Evolutionary conservation across 2,329 filamentous ascomycete species (phyloP).

Genomic region (Thermomyces lanuginosus): DNA sequence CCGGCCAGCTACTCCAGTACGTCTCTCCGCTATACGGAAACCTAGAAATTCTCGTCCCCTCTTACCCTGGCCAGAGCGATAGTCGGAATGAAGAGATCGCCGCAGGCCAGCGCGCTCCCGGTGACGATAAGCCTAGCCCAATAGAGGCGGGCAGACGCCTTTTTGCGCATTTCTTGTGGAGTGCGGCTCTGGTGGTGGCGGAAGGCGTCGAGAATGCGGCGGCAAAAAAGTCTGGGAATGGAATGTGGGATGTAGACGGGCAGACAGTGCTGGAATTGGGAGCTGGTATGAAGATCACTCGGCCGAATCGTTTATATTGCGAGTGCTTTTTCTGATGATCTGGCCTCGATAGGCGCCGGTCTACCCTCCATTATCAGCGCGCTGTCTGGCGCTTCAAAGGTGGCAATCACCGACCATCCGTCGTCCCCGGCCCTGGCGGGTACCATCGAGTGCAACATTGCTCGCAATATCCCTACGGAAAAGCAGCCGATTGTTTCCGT

Average conservation of each 20-base stretch:
- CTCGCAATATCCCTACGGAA: slow-evolving; percentile 26
- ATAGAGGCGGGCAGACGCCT: slow-evolving; percentile 34
- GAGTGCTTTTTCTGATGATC: neutral
- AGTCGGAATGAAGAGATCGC: slow-evolving; percentile 9
- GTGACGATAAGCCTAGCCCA: slow-evolving; percentile 7
- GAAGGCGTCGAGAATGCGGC: slow-evolving; percentile 24
- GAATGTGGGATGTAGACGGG: slow-evolving; percentile 30
- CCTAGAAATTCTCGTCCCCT: slow-evolving; percentile 25
- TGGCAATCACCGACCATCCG: slow-evolving; percentile 37
- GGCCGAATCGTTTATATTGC: neutral
- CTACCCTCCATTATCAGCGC: slow-evolving; percentile 25
- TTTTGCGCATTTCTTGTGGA: slow-evolving; percentile 46
- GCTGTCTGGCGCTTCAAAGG: slow-evolving; percentile 20
- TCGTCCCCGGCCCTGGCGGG: slow-evolving; percentile 25
- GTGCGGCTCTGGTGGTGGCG: slow-evolving; percentile 32
- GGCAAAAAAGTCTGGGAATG: slow-evolving; percentile 7
- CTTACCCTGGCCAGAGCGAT: slow-evolving; percentile 25
- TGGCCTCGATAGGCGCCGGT: slow-evolving; percentile 18
- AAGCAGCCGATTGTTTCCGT: slow-evolving; percentile 18
- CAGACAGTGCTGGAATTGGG: slow-evolving; percentile 42
- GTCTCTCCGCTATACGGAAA: slow-evolving; percentile 25
- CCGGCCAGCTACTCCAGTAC: slow-evolving; percentile 36
- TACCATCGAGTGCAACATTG: slow-evolving; percentile 31
- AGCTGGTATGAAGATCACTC: slow-evolving; percentile 40
- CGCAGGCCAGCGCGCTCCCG: slow-evolving; percentile 4